phyloP scores from a whole-genome alignment of 2,329 filamentous ascomycete species.

The Fusarium napiforme region DNA sequence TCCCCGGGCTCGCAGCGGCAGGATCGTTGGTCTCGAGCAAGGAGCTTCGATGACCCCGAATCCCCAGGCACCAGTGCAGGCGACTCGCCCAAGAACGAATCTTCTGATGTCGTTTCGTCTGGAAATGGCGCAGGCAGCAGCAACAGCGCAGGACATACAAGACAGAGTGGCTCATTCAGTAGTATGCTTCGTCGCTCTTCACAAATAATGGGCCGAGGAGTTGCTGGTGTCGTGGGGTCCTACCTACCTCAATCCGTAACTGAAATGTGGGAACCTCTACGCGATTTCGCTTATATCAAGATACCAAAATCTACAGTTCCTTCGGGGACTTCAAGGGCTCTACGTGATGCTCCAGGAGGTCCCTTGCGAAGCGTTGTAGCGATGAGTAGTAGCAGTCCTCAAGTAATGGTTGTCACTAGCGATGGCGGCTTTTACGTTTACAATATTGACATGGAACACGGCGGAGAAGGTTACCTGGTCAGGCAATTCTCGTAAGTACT shows the following conservation, averaged over 20 bases:
- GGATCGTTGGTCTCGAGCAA: slow-evolving; percentile 65
- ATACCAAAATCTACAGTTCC: slow-evolving; percentile 71
- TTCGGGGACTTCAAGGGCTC: slow-evolving; percentile 26
- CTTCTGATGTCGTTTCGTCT: slow-evolving; percentile 51
- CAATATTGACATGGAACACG: slow-evolving; percentile 92
- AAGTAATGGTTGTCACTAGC: slow-evolving; percentile 97
- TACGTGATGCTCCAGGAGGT: slow-evolving; percentile 51
- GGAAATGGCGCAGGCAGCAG: slow-evolving; percentile 43
- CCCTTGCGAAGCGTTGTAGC: slow-evolving; percentile 92
- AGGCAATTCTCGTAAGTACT: slow-evolving; percentile 89
- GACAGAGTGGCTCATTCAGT: slow-evolving; percentile 81
- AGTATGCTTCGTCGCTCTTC: slow-evolving; percentile 94
- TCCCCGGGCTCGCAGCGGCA: slow-evolving; percentile 55
- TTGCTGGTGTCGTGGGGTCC: slow-evolving; percentile 88
- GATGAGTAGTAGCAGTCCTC: slow-evolving; percentile 92
- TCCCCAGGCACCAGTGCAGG: slow-evolving; percentile 58
- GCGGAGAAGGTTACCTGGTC: slow-evolving; percentile 89
- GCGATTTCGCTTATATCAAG: slow-evolving; percentile 97
- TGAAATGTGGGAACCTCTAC: slow-evolving; percentile 95
- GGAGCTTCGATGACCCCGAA: slow-evolving; percentile 61
- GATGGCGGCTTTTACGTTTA: slow-evolving; percentile 96
- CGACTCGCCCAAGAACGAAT: slow-evolving; percentile 65
- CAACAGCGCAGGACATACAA: slow-evolving; percentile 51
- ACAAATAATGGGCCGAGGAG: slow-evolving; percentile 88
- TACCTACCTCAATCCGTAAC: slow-evolving; percentile 94